Evolutionary conservation across 2,329 filamentous ascomycete species (phyloP).

Genomic region (Colletotrichum sublineola): DNA sequence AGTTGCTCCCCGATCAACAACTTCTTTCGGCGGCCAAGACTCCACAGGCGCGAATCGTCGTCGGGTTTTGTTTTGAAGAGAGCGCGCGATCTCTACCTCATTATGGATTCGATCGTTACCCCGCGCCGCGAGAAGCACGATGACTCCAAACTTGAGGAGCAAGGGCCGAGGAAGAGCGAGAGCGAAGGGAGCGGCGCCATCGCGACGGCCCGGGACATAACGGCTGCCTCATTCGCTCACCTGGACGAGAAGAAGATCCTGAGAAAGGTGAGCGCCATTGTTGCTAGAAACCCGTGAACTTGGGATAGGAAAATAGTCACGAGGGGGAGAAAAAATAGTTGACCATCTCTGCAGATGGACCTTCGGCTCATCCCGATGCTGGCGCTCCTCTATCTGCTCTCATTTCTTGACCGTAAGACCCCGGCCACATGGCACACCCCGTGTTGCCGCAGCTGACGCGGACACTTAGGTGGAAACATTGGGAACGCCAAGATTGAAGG

Average conservation of each 20-base stretch:
- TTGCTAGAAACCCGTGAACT: background rate
- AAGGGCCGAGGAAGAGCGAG: constrained; percentile 19
- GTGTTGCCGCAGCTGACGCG: background rate
- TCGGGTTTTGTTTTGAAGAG: background rate
- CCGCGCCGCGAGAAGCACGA: constrained; percentile 30
- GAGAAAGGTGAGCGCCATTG: constrained; percentile 59
- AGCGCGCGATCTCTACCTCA: background rate
- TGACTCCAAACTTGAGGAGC: constrained; percentile 27
- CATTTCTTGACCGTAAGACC: constrained; percentile 72
- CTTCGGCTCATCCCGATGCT: constrained; percentile 71
- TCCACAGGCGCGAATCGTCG: too few species aligned
- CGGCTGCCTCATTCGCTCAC: constrained; percentile 48
- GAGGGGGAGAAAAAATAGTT: background rate
- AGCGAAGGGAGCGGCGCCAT: constrained; percentile 21
- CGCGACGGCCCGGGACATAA: constrained; percentile 17
- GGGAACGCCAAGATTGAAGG: constrained; percentile 76
- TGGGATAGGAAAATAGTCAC: background rate
- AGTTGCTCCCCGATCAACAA: background rate
- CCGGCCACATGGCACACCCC: too few species aligned
- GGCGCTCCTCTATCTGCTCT: constrained; percentile 76
- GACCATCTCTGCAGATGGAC: constrained; percentile 58
- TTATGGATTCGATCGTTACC: background rate
- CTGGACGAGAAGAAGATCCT: constrained; percentile 71
- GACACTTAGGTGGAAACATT: constrained; percentile 66
- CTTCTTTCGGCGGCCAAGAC: too few species aligned